Percentiles rank a stretch among this genome's conserved stretches.
phyloP scores from a whole-genome alignment of 805 yeast species.

The Candida insectalens region DNA sequence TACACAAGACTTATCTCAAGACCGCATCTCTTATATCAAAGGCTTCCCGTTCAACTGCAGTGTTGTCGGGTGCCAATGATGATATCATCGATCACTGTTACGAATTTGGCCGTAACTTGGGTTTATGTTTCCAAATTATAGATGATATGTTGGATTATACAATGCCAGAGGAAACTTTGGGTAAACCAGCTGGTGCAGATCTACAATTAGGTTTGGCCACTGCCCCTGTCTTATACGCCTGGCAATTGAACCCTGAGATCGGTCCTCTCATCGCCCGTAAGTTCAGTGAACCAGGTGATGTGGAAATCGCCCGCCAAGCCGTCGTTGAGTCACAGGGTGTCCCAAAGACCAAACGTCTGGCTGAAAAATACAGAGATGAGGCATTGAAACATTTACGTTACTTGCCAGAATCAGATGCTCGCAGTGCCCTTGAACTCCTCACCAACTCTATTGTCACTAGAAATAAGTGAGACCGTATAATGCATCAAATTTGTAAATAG shows the following conservation, averaged over 20 bases:
- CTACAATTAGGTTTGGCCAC: conserved; percentile 90
- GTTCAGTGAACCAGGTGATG: conserved; percentile 73
- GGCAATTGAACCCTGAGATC: conserved; percentile 79
- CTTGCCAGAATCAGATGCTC: conserved; percentile 82
- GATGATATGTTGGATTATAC: conserved; percentile 96
- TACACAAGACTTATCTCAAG: conserved; percentile 90
- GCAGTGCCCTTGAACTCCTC: conserved; percentile 77
- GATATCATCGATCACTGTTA: conserved; percentile 76
- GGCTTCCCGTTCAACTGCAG: conserved; percentile 88
- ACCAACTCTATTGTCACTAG: conserved; percentile 80
- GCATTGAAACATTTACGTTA: conserved; percentile 65
- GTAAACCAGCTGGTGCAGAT: conserved; percentile 96
- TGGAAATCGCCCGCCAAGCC: conserved; percentile 67
- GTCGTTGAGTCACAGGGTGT: conserved; percentile 70
- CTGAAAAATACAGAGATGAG: conserved; percentile 63
- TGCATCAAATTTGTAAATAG: too few relatives aligned
- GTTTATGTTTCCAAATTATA: conserved; percentile 90
- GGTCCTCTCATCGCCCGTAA: conserved; percentile 81
- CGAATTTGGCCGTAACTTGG: conserved; percentile 86
- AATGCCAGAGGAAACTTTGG: conserved; percentile 72
- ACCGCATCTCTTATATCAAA: conserved; percentile 94
- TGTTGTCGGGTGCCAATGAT: conserved; percentile 75
- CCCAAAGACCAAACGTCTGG: conserved; percentile 63
- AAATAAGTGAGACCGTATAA: conserved; percentile 59
- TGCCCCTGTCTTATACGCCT: conserved; percentile 91